Base-by-base conservation (phyloP, 768 basidiomycete genomes). In the Leccinellum luteum region DNA sequence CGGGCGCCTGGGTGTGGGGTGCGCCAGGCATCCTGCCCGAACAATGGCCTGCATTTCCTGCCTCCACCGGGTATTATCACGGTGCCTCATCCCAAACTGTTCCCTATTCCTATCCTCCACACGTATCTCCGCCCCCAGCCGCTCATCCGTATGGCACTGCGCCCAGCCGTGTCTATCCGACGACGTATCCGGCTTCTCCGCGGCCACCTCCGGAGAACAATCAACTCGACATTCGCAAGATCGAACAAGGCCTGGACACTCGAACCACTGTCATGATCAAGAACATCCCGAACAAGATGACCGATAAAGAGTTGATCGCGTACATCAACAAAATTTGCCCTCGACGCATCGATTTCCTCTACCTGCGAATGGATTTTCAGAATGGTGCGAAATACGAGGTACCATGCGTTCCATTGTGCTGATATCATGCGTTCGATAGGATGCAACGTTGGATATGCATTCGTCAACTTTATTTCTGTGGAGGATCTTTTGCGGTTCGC, bases 221-320 rank as follows among this genome's bases (percentile, higher is more conserved):
- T 65, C 78, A 79, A 63, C 69, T 95, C 27, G 85, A 90, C 70
- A 71, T 93, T 13, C 78, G 75, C 44, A 79, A 79, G 57, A 94
- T 95, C 64, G 89, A 89, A 70, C 81, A 80, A 30, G 93, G 93
- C 5, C 71, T 79, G 57, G 91, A 93, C 64, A 91, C 86, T 34
- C 79, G 92, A 31, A 91, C 90, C 32, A 92, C 92, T 28, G 85
- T 92, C 49, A 92, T 92, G 89, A 85, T 91, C 60, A 92, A 94
- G 75, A 95, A 95, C 66, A 90, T 95, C 47, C 93, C 93, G 3
- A 95, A 94, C 74, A 93, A 94, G 72, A 90, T 92, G 89, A 87
- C 79, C 60, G 88, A 91, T 72, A 80, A 77, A 65, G 88, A 92
- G 61, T 68, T 92, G 64, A 76, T 85, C 57, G 72, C 73, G 38